Percentiles rank a stretch among this genome's conserved stretches.
phyloP scores from a whole-genome alignment of 2,329 filamentous ascomycete species.

The Botryotinia convoluta region DNA sequence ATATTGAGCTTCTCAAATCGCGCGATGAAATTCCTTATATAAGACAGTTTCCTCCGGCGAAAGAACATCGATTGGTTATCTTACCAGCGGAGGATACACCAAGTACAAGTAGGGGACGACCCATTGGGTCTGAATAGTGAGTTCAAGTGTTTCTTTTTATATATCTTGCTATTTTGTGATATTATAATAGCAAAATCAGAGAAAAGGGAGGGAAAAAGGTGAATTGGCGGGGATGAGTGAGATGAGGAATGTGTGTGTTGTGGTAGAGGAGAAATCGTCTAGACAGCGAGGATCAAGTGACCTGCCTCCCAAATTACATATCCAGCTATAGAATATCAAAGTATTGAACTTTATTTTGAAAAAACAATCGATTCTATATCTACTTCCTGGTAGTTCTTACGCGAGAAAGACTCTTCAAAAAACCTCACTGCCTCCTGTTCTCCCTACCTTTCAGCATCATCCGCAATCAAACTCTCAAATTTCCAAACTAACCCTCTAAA shows the following conservation, averaged over 20 bases:
- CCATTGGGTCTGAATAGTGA: conserved; percentile 80
- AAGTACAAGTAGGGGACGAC: conserved; percentile 67
- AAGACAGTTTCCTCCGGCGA: conserved; percentile 57
- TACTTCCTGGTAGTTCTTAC: no score
- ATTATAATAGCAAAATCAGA: fast-evolving
- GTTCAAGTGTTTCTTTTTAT: background rate
- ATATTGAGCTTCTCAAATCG: conserved; percentile 58
- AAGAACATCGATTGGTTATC: conserved; percentile 64
- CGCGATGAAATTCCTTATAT: conserved; percentile 67
- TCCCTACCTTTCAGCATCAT: no score
- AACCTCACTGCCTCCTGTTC: background rate
- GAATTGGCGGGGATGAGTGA: background rate
- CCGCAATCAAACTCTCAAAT: no score
- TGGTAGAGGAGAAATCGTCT: no score
- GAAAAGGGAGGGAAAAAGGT: no score
- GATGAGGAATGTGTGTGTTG: background rate
- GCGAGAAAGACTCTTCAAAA: background rate
- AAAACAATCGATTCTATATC: background rate
- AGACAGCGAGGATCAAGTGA: background rate
- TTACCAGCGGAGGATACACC: conserved; percentile 56
- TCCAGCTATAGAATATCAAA: background rate
- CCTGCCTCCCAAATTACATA: background rate
- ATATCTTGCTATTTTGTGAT: background rate
- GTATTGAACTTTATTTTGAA: background rate
- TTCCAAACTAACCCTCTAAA: background rate